Conservation (phyloP, 2,329 filamentous ascomycete genomes). For the Calonectria ilicicola region DNA sequence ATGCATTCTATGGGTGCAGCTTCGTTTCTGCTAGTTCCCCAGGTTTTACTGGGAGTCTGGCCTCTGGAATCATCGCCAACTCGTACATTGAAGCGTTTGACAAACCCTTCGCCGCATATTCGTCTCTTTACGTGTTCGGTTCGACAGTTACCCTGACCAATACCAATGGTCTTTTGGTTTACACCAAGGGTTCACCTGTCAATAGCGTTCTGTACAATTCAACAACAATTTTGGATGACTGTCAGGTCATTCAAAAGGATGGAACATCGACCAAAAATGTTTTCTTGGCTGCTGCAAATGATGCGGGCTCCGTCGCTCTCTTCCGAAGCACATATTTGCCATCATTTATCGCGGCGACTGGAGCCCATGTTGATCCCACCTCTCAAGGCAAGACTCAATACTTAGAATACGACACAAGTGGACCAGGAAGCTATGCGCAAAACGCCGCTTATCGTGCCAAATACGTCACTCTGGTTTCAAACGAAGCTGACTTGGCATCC, state of each 20-base stretch:
- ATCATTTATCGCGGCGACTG: constrained; percentile 51
- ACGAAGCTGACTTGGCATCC: constrained; percentile 44
- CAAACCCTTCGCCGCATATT: constrained; percentile 55
- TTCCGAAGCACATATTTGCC: constrained; percentile 54
- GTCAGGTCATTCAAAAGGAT: constrained; percentile 47
- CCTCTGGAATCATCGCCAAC: constrained; percentile 54
- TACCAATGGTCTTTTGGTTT: constrained; percentile 46
- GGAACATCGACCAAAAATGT: constrained; percentile 51
- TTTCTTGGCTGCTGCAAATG: constrained; percentile 56
- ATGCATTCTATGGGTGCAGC: constrained; percentile 54
- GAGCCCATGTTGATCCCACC: constrained; percentile 44
- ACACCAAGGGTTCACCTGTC: constrained; percentile 50
- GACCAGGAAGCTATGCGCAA: constrained; percentile 52
- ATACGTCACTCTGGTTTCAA: constrained; percentile 48
- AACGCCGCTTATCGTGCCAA: constrained; percentile 48
- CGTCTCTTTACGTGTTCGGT: constrained; percentile 55
- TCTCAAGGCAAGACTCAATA: constrained; percentile 52
- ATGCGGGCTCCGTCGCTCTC: constrained; percentile 52
- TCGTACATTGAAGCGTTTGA: constrained; percentile 58
- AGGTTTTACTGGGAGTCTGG: constrained; percentile 42
- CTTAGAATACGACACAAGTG: constrained; percentile 55
- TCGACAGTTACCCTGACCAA: constrained; percentile 55
- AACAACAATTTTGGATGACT: constrained; percentile 55
- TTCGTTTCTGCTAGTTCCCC: constrained; percentile 52
- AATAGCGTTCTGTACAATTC: constrained; percentile 50